Percentiles rank a stretch among this genome's conserved stretches.
Conservation (phyloP, 1,284 basidiomycete genomes). For the Hemileccinum hortonii region DNA sequence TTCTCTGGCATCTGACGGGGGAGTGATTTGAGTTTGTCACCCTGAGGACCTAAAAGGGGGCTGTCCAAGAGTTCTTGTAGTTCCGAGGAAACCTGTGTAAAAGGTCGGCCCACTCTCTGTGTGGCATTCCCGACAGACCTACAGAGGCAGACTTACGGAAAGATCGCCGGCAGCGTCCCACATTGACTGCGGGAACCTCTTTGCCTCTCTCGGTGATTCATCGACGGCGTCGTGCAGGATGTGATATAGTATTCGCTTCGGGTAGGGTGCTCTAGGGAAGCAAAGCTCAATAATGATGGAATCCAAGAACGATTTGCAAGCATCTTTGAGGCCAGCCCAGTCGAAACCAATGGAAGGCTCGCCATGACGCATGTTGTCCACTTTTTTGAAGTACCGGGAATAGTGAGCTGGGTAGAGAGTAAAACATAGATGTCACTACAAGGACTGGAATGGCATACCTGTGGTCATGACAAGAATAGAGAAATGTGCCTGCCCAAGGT, state of each 20-base stretch:
- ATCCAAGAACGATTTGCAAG: constrained; percentile 73
- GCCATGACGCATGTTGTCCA: constrained; percentile 38
- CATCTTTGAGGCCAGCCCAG: constrained; percentile 53
- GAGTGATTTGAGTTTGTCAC: constrained; percentile 47
- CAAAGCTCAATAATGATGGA: constrained; percentile 77
- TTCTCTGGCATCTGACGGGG: constrained; percentile 53
- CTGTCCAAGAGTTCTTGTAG: constrained; percentile 61
- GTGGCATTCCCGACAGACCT: constrained; percentile 18
- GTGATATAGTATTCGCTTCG: constrained; percentile 59
- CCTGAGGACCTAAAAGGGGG: constrained; percentile 54
- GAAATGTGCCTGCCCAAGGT: constrained; percentile 60
- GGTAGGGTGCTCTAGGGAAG: constrained; percentile 64
- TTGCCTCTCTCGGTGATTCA: constrained; percentile 67
- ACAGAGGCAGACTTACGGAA: constrained; percentile 59
- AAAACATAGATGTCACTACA: constrained; percentile 10
- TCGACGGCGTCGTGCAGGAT: constrained; percentile 67
- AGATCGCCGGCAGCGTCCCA: constrained; percentile 79
- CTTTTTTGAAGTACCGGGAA: constrained; percentile 59
- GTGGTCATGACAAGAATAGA: constrained; percentile 63
- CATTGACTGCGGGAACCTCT: constrained; percentile 69
- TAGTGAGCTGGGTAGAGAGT: constrained; percentile 55
- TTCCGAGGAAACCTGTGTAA: constrained; percentile 54
- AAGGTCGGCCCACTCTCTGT: background rate
- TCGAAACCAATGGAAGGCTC: constrained; percentile 59
- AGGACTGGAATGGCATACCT: constrained; percentile 42